Base-by-base conservation (phyloP, 345 rosid genomes). In the Chamaenerion angustifolium region DNA sequence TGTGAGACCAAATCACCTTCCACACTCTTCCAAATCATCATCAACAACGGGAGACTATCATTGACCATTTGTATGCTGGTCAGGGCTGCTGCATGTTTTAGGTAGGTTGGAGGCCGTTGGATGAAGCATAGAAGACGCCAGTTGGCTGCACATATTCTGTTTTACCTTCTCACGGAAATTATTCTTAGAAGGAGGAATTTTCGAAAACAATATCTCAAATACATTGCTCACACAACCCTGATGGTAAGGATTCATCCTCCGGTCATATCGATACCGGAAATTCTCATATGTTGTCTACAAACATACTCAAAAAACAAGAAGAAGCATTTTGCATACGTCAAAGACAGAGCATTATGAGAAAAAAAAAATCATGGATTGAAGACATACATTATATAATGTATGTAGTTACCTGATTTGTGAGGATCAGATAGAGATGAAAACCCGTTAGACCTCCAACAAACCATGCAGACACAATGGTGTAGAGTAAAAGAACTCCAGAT, bases 391-490 rank as follows among this genome's bases (percentile, higher is more conserved):
- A n/a, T n/a, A n/a, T n/a, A n/a, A n/a, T 45, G 11, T 10, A 27
- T 40, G 54, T 25, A 48, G 2, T 37, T 58, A 88, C 97, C 92
- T 88, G 97, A 59, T 88, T 88, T 53, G 82, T 78, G 46, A 62
- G 60, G 56, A 82, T 76, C 60, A 87, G 72, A 73, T 87, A 84
- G 59, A 87, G 67, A 76, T 92, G 96, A 67, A 92, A 92, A 25
- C 79, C 53, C 4, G 87, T 80, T 64, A 92, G 85, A 43, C 98
- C 98, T 48, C 98, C 98, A 54, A 92, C 95, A 49, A 92, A 92
- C 85, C 94, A 87, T 56, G 74, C 76, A 10, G 64, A 68, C 56
- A 82, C 51, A 59, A 80, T 83, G 0, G 93, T 81, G 58, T 87
- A 92, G 4, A 80, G 14, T 58, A 92, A 78, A 56, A 92, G 78